Evolutionary conservation across 2,329 filamentous ascomycete genomes (phyloP), one percentile per base, ranked within the genome.

Genomic region (Aspergillus fumigatiaffinis): DNA sequence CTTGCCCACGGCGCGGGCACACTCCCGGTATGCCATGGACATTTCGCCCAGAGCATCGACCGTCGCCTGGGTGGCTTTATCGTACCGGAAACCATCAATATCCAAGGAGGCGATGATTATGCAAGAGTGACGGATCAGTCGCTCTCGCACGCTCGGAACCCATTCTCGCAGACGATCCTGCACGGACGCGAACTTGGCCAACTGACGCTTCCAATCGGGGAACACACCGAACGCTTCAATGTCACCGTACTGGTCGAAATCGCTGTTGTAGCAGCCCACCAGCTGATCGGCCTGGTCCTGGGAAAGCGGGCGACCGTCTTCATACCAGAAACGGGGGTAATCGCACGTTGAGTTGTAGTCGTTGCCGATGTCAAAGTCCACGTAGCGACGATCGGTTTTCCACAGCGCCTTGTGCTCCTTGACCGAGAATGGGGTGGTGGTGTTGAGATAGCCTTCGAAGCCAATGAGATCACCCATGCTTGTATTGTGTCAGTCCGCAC

Each of bases 151-250:
- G 8, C 79, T 79, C 2, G 82, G 80, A 17, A 79, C 66, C 85
- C 85, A 88, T 61, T 87, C 84, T 48, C 85, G 79, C 3, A 88
- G 75, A 64, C 85, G 84, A 71, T 88, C 85, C 71, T 88, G 85
- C 0, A 87, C 85, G 47, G 81, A 84, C 46, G 84, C 84, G 71
- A 87, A 88, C 61, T 87, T 87, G 23, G 83, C 80, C 42, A 87
- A 76, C 67, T 87, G 83, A 66, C 83, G 81, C 63, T 85, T 74
- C 80, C 82, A 87, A 65, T 86, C 83, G 0, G 83, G 80, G 57
- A 81, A 86, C 9, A 84, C 79, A 60, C 84, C 85, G 62, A 87
- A 86, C 49, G 84, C 83, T 66, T 84, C 82, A 20, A 82, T 82
- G 60, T 87, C 84, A 52, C 85, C 85, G 60, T 83, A 87, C 69